These are phyloP conservation scores for Neonectria sp. DNA, from an alignment of 2,329 filamentous ascomycete genomes.

Conservation along the genomic window DNA sequence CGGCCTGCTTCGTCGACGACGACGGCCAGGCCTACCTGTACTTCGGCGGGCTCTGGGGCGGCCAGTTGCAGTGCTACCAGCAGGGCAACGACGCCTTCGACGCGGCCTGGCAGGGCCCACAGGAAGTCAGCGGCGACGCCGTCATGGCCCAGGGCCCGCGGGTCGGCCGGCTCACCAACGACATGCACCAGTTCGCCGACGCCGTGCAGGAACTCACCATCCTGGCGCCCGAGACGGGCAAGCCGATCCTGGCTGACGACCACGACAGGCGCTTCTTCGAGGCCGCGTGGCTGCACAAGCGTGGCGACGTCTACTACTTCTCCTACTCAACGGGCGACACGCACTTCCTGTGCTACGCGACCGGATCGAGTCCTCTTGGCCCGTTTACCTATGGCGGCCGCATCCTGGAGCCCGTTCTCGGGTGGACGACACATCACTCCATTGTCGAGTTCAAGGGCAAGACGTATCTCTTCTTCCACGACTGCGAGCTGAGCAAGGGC, in stretches of 20 bases:
- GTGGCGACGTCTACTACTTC: conserved; percentile 79
- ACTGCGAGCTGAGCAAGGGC: conserved; percentile 77
- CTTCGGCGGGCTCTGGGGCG: conserved; percentile 86
- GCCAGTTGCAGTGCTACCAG: conserved; percentile 84
- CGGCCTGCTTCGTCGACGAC: conserved; percentile 79
- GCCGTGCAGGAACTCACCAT: conserved; percentile 74
- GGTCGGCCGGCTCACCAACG: conserved; percentile 73
- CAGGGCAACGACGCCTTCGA: conserved; percentile 70
- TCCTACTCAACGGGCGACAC: conserved; percentile 85
- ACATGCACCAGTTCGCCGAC: conserved; percentile 75
- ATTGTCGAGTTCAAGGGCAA: conserved; percentile 80
- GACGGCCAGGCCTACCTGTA: conserved; percentile 65
- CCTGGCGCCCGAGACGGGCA: conserved; percentile 72
- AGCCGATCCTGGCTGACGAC: conserved; percentile 75
- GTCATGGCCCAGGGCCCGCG: conserved; percentile 74
- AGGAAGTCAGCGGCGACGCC: conserved; percentile 72
- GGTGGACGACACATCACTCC: conserved; percentile 88
- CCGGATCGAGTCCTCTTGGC: conserved; percentile 74
- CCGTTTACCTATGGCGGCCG: conserved; percentile 81
- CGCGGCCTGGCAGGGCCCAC: conserved; percentile 65
- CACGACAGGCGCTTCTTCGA: conserved; percentile 86
- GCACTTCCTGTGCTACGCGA: conserved; percentile 81
- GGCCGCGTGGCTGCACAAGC: conserved; percentile 85
- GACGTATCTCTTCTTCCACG: conserved; percentile 85
- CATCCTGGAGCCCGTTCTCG: conserved; percentile 82